These are phyloP conservation scores for Eudorina sp. DNA, from an alignment of 139 green algal genomes.

Conservation along the genomic window DNA sequence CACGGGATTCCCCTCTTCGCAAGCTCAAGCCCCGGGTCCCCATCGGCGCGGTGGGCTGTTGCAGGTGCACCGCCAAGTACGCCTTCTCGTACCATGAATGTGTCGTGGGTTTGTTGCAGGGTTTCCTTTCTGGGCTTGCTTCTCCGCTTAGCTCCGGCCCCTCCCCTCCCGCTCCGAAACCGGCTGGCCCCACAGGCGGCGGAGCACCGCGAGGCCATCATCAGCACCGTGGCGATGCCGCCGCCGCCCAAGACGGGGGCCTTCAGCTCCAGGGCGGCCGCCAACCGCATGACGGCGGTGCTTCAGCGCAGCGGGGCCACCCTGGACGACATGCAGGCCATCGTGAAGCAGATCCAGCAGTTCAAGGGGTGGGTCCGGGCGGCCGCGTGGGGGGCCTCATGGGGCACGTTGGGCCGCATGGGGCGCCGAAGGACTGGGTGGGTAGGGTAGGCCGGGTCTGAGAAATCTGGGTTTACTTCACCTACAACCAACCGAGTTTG, in stretches of 20 bases:
- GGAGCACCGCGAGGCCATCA: constrained; percentile 26
- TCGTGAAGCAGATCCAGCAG: constrained; percentile 47
- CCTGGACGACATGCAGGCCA: constrained; percentile 41
- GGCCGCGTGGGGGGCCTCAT: too few species aligned
- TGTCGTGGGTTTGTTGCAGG: too few species aligned
- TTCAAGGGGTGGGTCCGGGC: constrained; percentile 39
- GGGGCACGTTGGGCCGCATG: too few species aligned
- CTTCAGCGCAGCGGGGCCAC: constrained; percentile 37
- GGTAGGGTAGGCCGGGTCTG: not conserved
- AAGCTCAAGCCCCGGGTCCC: too few species aligned
- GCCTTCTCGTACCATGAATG: too few species aligned
- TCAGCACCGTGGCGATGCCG: constrained; percentile 9
- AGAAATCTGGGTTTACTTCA: too few species aligned
- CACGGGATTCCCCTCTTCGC: too few species aligned
- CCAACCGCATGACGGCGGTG: constrained; percentile 25
- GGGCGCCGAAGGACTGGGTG: not conserved
- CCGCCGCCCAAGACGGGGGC: not conserved
- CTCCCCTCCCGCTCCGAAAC: not conserved
- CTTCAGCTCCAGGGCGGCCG: constrained; percentile 22
- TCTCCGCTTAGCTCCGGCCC: too few species aligned
- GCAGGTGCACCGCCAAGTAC: too few species aligned
- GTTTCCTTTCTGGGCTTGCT: too few species aligned
- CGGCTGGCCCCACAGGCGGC: not conserved
- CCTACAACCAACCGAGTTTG: too few species aligned
- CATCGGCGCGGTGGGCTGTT: too few species aligned